Base-by-base conservation (phyloP, 768 basidiomycete species). In the Mycena vulgaris region DNA sequence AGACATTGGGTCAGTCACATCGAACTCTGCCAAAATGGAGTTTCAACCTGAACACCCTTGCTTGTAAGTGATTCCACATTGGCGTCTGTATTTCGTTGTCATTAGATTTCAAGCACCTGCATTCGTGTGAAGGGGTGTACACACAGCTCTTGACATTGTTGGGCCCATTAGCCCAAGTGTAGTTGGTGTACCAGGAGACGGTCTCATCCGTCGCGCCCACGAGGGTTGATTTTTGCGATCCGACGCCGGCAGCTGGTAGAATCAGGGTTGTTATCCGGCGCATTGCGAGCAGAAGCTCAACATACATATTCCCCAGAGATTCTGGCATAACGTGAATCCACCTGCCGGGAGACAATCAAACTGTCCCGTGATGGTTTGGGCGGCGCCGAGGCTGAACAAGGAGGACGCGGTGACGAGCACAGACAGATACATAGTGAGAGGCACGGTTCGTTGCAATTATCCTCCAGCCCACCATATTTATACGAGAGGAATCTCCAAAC, bases 121-220 rank as follows among this genome's bases (percentile, higher is more conserved):
- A 19, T n/a, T 17, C 5, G 2, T 25, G 27, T 6, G 39, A 45
- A 28, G 25, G 27, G 42, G 16, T 27, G 21, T 53, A 7, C 85
- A 63, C 61, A 89, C 88, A 89, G 79, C 86, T 87, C 81, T 90
- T 90, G 58, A 90, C 89, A 60, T 79, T 81, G 73, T 88, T 88
- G 39, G 81, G 79, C 55, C 77, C 81, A 73, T 87, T 83, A 13
- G 84, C 82, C 89, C 89, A 90, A 23, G 78, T 86, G 75, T 83
- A 90, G 58, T 79, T 82, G 25, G 89, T 90, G 30, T 83, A 80
- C 89, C 89, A 90, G 2, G 88, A 81, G 31, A 89, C 83, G 27
- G 73, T 77, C 66, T 82, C 80, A 19, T 83, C 81, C 28, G 79
- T 78, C 7, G 83, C 69, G 63, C 78, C 80, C 56, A 82, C 71